Percentiles rank a stretch among this genome's conserved stretches.
These are phyloP conservation scores for Nematocida sp. DNA, from an alignment of 371 early-diverging fungal genomes.

Conservation along the genomic window DNA sequence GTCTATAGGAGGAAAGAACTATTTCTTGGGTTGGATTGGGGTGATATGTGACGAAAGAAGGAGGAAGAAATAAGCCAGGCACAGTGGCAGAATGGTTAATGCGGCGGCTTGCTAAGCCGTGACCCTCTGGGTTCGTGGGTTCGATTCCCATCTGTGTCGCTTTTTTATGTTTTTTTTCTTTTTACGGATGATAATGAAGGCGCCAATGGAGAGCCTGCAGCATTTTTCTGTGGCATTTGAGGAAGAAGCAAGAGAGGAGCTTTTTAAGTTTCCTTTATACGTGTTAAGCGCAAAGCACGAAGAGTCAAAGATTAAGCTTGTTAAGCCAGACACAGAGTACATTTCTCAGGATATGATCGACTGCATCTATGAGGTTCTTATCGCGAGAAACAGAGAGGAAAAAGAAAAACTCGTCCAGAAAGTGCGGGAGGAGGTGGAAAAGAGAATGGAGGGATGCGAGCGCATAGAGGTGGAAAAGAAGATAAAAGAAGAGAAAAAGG, in stretches of 20 bases:
- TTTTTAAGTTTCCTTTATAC: no score
- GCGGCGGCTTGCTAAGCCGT: slow-evolving; percentile 50
- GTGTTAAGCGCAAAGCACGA: no score
- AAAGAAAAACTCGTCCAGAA: neutral
- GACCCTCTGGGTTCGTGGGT: slow-evolving; percentile 53
- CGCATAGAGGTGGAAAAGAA: neutral
- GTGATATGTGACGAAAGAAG: no score
- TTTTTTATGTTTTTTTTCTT: slow-evolving; percentile 16
- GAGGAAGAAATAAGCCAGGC: slow-evolving; percentile 2
- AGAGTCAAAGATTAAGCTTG: no score
- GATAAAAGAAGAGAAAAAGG: neutral
- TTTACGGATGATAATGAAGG: neutral
- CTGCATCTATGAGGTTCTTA: neutral
- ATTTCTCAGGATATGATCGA: slow-evolving; percentile 4
- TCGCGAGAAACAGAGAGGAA: neutral
- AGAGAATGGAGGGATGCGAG: neutral
- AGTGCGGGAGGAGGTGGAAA: neutral
- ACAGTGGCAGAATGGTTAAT: slow-evolving; percentile 56
- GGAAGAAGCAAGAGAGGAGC: no score
- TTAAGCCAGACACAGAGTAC: neutral
- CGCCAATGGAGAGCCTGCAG: no score
- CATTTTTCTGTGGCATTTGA: no score
- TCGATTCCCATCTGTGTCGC: slow-evolving; percentile 57
- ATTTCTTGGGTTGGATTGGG: slow-evolving; percentile 4
- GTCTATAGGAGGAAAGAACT: no score